phyloP scores from a whole-genome alignment of 192 early-diverging fungal species.

The Chytriomyces sp. region DNA sequence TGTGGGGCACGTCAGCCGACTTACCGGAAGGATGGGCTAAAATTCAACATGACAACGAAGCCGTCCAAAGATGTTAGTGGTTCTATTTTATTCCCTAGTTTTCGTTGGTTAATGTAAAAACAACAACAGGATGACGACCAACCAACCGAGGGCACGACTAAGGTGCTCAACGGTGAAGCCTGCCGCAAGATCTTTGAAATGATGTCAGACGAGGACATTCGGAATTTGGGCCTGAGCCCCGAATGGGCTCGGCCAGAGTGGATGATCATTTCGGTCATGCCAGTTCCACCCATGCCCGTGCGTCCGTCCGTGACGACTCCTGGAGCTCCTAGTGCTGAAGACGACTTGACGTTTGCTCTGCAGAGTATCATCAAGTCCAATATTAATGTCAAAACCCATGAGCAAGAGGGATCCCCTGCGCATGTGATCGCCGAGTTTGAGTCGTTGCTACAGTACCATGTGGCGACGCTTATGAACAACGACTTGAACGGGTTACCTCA shows the following conservation, averaged over 20 bases:
- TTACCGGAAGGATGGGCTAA: constrained; percentile 79
- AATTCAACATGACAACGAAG: constrained; percentile 54
- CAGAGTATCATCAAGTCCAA: constrained; percentile 94
- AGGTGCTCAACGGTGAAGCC: constrained; percentile 66
- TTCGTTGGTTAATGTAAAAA: background rate
- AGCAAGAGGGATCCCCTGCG: constrained; percentile 83
- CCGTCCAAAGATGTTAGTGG: constrained; percentile 30
- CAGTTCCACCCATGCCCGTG: constrained; percentile 95
- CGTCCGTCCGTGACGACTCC: constrained; percentile 96
- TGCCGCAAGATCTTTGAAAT: constrained; percentile 82
- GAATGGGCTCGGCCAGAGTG: constrained; percentile 96
- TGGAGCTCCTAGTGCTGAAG: constrained; percentile 82
- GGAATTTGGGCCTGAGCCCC: constrained; percentile 83
- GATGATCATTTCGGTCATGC: constrained; percentile 94
- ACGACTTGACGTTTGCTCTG: constrained; percentile 96
- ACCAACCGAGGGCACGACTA: constrained; percentile 36
- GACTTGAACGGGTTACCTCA: constrained; percentile 89
- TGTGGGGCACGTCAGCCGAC: constrained; percentile 84
- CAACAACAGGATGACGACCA: constrained; percentile 29
- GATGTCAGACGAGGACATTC: constrained; percentile 84
- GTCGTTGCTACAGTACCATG: constrained; percentile 87
- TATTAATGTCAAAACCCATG: constrained; percentile 73
- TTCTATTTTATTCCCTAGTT: background rate
- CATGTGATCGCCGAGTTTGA: constrained; percentile 91
- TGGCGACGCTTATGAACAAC: constrained; percentile 98